These are phyloP conservation scores for Fusarium nisikadoi DNA, from an alignment of 2,329 filamentous ascomycete species.

Conservation along the genomic window DNA sequence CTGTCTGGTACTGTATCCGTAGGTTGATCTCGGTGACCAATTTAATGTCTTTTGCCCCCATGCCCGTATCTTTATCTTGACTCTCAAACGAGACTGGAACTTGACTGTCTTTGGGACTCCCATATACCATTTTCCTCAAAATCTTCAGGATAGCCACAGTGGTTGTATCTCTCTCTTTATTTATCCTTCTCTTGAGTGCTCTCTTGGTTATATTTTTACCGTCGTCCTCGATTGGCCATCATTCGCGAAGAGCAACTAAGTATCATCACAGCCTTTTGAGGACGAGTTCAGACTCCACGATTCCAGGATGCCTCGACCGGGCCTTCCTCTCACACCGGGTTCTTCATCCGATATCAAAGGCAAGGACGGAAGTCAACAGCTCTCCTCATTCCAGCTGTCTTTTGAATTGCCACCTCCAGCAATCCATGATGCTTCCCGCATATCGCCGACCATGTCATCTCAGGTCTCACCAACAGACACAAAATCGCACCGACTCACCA, in stretches of 20 bases:
- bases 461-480: constrained; percentile 44
- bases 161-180: not conserved
- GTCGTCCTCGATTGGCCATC: not conserved
- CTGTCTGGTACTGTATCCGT: not conserved
- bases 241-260: not conserved
- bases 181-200: not conserved
- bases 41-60: constrained; percentile 31
- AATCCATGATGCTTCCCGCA: constrained; percentile 62
- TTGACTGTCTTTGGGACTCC: constrained; percentile 9
- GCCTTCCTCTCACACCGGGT: constrained; percentile 76
- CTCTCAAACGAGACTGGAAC: constrained; percentile 21
- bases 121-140: constrained; percentile 2
- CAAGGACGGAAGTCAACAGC: constrained; percentile 72
- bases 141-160: not conserved
- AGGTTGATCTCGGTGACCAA: constrained; percentile 11
- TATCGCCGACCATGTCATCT: constrained; percentile 52
- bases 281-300: not conserved
- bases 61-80: constrained; percentile 8
- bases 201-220: not conserved
- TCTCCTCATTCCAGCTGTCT: constrained; percentile 70
- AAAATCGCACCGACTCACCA: constrained; percentile 47
- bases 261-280: not conserved
- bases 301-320: constrained; percentile 48
- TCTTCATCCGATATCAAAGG: constrained; percentile 83
- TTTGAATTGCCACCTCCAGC: constrained; percentile 84